A percentile compares a stretch with the other conserved stretches of the same genome.
Conservation (phyloP, 1,139 yeast species). For the Protomyces macrosporus region DNA sequence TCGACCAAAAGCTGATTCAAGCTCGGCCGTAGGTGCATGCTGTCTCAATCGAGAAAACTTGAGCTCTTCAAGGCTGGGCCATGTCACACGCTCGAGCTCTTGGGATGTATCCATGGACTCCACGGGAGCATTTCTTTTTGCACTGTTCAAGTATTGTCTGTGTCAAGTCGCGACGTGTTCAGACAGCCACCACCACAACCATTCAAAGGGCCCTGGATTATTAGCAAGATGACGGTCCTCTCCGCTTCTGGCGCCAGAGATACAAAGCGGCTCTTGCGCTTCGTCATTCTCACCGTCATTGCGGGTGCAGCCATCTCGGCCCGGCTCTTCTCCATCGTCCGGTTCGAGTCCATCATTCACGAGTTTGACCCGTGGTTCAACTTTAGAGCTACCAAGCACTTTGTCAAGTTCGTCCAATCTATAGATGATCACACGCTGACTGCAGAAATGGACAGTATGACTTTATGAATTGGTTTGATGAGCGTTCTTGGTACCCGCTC, state of each 20-base stretch:
- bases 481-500: conserved; percentile 97
- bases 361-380: conserved; percentile 59
- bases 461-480: conserved; percentile 97
- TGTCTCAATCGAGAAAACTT: not conserved
- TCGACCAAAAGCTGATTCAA: not conserved
- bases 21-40: not conserved
- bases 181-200: not conserved
- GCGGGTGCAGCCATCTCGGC: conserved; percentile 73
- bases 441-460: conserved; percentile 80
- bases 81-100: not conserved
- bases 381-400: conserved; percentile 86
- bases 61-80: not conserved
- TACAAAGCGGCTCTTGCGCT: conserved; percentile 18
- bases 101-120: not conserved
- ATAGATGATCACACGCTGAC: no score
- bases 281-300: conserved; percentile 27
- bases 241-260: conserved; percentile 5
- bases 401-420: conserved; percentile 37
- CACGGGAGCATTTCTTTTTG: no score
- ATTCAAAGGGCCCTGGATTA: not conserved
- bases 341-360: conserved; percentile 94
- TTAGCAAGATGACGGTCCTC: not conserved
- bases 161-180: not conserved
- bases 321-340: conserved; percentile 61
- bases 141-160: not conserved